These are phyloP conservation scores for Myxozyma kluyveri DNA, from an alignment of 805 yeast genomes.

Conservation along the genomic window DNA sequence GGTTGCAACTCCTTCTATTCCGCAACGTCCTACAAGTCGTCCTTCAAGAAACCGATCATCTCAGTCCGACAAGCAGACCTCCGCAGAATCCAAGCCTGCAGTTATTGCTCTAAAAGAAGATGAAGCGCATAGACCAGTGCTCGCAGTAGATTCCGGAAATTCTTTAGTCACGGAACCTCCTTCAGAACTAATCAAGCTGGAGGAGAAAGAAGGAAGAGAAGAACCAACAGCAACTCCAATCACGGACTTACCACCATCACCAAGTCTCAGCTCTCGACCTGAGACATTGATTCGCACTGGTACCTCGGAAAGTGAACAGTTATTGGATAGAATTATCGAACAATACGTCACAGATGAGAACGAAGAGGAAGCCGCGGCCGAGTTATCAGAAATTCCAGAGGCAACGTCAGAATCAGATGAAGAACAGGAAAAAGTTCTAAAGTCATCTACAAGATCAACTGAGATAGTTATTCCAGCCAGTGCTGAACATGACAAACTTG, in stretches of 20 bases:
- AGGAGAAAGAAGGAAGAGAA: neutral
- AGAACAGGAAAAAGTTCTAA: neutral
- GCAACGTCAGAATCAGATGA: neutral
- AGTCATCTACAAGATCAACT: too few species aligned
- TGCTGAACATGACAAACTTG: too few species aligned
- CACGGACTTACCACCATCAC: neutral
- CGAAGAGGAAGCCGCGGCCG: neutral
- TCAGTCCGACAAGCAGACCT: neutral
- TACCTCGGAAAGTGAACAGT: neutral
- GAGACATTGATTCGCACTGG: neutral
- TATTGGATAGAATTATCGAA: neutral
- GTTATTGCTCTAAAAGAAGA: too few species aligned
- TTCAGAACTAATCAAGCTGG: too few species aligned
- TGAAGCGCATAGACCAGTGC: too few species aligned
- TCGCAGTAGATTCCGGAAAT: too few species aligned
- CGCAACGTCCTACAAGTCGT: constrained; percentile 10
- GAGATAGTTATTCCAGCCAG: too few species aligned
- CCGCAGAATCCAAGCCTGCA: neutral
- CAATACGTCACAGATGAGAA: neutral
- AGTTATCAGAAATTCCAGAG: neutral
- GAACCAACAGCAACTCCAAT: neutral
- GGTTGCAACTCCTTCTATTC: constrained; percentile 3
- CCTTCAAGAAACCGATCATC: neutral
- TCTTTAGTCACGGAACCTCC: too few species aligned
- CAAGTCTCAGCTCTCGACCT: neutral